Conservation (phyloP, 1,284 basidiomycete species). For the Malassezia restricta region DNA sequence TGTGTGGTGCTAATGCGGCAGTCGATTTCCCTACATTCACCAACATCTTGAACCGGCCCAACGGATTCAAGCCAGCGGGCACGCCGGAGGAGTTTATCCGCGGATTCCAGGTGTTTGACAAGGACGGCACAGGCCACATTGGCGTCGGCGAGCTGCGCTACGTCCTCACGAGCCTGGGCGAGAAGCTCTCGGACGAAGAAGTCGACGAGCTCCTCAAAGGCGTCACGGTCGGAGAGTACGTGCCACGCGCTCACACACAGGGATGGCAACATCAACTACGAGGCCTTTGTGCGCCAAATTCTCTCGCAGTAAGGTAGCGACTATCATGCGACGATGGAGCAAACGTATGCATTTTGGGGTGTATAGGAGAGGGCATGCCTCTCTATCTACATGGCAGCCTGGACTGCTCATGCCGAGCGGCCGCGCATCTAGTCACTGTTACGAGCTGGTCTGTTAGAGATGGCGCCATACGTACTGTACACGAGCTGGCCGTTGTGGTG, state of each 20-base stretch:
- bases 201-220: slow-evolving; percentile 96
- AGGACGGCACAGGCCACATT: slow-evolving; percentile 92
- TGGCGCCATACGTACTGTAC: slow-evolving; percentile 52
- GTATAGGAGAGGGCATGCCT: neutral
- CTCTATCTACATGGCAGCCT: too few relatives aligned
- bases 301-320: slow-evolving; percentile 48
- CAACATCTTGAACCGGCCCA: slow-evolving; percentile 78
- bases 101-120: slow-evolving; percentile 98
- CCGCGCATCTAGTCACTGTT: slow-evolving; percentile 11
- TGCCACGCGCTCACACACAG: slow-evolving; percentile 49
- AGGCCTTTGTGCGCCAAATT: slow-evolving; percentile 84
- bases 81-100: slow-evolving; percentile 87
- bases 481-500: slow-evolving; percentile 89
- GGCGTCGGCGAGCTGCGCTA: slow-evolving; percentile 83
- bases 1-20: slow-evolving; percentile 9
- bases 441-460: slow-evolving; percentile 6
- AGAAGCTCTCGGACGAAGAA: slow-evolving; percentile 95
- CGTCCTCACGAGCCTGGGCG: slow-evolving; percentile 85
- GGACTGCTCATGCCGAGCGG: too few relatives aligned
- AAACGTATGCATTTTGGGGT: slow-evolving; percentile 2
- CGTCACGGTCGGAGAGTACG: slow-evolving; percentile 70
- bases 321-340: neutral
- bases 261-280: slow-evolving; percentile 94
- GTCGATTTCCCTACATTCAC: slow-evolving; percentile 61
- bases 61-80: slow-evolving; percentile 77